Base-by-base conservation (phyloP, 2,329 filamentous ascomycete species). In the Trichoderma breve region DNA sequence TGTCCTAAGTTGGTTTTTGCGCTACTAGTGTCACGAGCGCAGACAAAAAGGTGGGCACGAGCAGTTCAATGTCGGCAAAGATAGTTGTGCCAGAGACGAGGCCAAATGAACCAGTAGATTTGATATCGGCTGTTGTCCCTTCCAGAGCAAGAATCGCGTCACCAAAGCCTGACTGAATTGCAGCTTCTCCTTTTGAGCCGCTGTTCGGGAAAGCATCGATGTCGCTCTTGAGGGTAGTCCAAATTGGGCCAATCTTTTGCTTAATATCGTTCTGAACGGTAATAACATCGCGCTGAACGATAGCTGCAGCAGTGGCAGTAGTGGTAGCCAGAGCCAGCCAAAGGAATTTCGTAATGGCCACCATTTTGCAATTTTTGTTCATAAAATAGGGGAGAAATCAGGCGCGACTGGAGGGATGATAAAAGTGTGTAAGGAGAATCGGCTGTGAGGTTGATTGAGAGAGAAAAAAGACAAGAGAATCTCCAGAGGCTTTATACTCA, bases 141-240 rank as follows among this genome's bases (percentile, higher is more conserved):
- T 51, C 7, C n/a, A 51, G 3, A 51, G 43, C 43, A 24, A 1
- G 0, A 51, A 51, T 51, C n/a, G 9, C n/a, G 3, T 47, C 4
- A 21, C 1, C 1, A 9, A 51, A 51, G 1, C 3, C 43, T n/a
- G 0, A 0, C 0, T 14, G n/a, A 2, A 51, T 51, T 51, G 43
- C 1, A 6, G 11, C 9, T 51, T 1, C 43, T 51, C n/a, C 43
- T 51, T 2, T 1, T 51, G 7, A 6, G 9, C 43, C 43, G 43
- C 43, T 51, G 4, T 24, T 6, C 9, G 43, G 43, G 43, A 51
- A 51, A 51, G 9, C 43, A 12, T 12, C 1, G 0, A 51, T 21
- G 2, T 51, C n/a, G n/a, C 5, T 21, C 0, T 51, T 21, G 11
- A 51, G 43, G 9, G 43, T 51, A 12, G n/a, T 24, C 43, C 43